phyloP scores from a whole-genome alignment of 768 basidiomycete genomes.

The Pleurotus salmoneostramineus region DNA sequence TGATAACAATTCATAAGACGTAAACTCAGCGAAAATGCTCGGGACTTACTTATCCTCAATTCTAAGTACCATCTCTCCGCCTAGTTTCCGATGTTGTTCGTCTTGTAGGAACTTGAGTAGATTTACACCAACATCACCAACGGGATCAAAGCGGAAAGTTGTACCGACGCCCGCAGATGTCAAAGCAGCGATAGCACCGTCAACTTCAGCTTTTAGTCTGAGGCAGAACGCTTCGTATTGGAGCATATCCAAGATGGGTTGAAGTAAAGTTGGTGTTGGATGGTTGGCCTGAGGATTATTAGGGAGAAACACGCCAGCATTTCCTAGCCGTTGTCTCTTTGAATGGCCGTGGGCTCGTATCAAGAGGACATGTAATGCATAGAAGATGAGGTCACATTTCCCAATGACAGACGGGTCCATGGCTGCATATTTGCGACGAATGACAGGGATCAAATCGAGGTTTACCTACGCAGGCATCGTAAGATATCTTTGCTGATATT shows the following conservation, averaged over 20 bases:
- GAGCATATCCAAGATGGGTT: constrained; percentile 72
- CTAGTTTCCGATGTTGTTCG: constrained; percentile 37
- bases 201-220: constrained; percentile 56
- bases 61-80: constrained; percentile 71
- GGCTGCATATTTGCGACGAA: not conserved
- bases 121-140: constrained; percentile 64
- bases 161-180: constrained; percentile 50
- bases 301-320: constrained; percentile 18
- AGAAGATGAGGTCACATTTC: constrained; percentile 68
- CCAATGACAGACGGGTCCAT: constrained; percentile 13
- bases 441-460: not conserved
- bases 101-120: constrained; percentile 48
- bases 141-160: constrained; percentile 52
- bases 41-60: constrained; percentile 65
- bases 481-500: not conserved
- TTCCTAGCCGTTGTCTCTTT: constrained; percentile 36
- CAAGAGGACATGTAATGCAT: constrained; percentile 59
- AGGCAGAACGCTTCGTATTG: constrained; percentile 77
- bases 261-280: constrained; percentile 50
- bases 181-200: constrained; percentile 45
- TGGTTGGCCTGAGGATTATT: constrained; percentile 12
- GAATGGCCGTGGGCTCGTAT: constrained; percentile 52
- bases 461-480: not conserved
- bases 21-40: no score
- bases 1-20: constrained; percentile 18